Evolutionary conservation across 2,329 filamentous ascomycete genomes (phyloP).

Genomic region (Colletotrichum horii): DNA sequence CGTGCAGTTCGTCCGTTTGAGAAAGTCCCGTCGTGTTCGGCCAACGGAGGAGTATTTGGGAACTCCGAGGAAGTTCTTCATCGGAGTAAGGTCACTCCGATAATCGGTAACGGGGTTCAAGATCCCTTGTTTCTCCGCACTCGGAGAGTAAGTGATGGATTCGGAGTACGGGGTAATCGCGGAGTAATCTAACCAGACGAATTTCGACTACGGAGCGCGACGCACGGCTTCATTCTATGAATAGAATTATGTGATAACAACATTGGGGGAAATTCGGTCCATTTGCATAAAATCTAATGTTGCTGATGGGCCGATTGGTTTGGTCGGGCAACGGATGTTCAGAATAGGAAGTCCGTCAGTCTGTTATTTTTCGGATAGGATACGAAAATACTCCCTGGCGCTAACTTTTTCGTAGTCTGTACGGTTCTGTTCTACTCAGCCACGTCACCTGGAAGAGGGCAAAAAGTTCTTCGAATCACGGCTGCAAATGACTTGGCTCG

Average conservation of each 20-base stretch:
- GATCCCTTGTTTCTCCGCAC: not conserved
- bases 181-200: not conserved
- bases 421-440: not conserved
- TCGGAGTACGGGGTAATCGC: not conserved
- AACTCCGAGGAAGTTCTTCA: not conserved
- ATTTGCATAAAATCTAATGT: not conserved
- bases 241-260: rapidly evolving
- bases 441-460: not conserved
- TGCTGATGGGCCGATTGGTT: too few species aligned
- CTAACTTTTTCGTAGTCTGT: not conserved
- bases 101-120: not conserved
- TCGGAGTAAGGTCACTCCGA: not conserved
- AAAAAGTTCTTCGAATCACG: not conserved
- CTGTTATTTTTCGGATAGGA: not conserved
- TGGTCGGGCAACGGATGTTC: not conserved
- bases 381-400: rapidly evolving
- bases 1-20: not conserved
- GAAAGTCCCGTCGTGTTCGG: not conserved
- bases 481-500: rapidly evolving
- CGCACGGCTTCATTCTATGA: rapidly evolving
- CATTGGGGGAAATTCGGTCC: rapidly evolving
- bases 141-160: not conserved
- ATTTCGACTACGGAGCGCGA: not conserved
- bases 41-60: not conserved
- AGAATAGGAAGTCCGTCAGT: not conserved